phyloP scores from a whole-genome alignment of 2,329 filamentous ascomycete genomes.

The Zasmidium angulare region DNA sequence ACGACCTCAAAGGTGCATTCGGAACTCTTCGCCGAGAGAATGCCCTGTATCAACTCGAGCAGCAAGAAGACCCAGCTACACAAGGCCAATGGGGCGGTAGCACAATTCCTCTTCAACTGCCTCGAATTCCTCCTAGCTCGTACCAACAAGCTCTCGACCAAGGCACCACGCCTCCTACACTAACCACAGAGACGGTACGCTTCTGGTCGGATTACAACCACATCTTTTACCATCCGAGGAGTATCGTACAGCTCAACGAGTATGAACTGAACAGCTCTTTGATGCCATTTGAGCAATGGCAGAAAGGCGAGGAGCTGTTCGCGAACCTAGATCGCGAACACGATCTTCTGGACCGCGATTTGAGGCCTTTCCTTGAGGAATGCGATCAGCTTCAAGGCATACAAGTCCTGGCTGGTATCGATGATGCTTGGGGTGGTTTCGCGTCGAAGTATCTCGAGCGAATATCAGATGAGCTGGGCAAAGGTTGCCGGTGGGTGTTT shows the following conservation, averaged over 20 bases:
- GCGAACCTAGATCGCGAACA: constrained; percentile 60
- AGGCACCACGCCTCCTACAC: constrained; percentile 61
- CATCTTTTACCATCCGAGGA: constrained; percentile 87
- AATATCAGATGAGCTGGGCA: constrained; percentile 86
- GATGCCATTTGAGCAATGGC: constrained; percentile 79
- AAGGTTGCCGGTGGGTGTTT: constrained; percentile 84
- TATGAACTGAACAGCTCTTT: constrained; percentile 78
- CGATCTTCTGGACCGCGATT: constrained; percentile 85
- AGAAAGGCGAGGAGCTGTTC: constrained; percentile 71
- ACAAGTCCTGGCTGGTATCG: constrained; percentile 59
- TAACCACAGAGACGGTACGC: constrained; percentile 71
- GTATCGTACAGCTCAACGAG: constrained; percentile 82
- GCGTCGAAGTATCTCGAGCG: constrained; percentile 55
- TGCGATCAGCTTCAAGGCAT: constrained; percentile 89
- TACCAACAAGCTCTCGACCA: constrained; percentile 80
- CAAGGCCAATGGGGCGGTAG: constrained; percentile 59
- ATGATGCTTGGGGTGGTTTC: constrained; percentile 55
- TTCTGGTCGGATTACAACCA: constrained; percentile 97
- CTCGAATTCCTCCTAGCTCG: constrained; percentile 65
- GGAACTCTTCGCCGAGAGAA: constrained; percentile 86
- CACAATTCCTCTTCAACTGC: constrained; percentile 66
- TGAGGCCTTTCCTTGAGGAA: constrained; percentile 86
- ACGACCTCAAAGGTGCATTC: constrained; percentile 92
- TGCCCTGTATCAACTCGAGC: constrained; percentile 71
- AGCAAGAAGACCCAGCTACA: constrained; percentile 39